phyloP scores from a whole-genome alignment of 306 rosid species.

The Vicia faba region DNA sequence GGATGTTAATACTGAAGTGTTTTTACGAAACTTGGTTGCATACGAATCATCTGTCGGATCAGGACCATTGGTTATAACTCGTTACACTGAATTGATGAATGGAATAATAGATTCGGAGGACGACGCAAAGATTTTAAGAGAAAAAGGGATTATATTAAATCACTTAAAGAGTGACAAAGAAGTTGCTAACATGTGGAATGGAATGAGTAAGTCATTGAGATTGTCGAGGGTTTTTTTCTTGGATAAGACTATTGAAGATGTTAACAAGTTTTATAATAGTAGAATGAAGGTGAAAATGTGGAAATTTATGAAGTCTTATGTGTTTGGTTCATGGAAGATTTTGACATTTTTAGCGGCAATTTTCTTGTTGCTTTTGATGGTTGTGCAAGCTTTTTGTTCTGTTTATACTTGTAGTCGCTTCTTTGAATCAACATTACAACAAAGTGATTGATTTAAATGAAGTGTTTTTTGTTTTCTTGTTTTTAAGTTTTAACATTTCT shows the following conservation, averaged over 20 bases:
- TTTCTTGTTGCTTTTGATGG: constrained; percentile 53
- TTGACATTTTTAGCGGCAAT: constrained; percentile 60
- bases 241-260: constrained; percentile 76
- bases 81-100: constrained; percentile 73
- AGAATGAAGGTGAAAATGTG: constrained; percentile 58
- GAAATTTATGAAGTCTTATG: constrained; percentile 51
- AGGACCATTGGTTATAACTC: constrained; percentile 63
- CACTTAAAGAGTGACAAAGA: constrained; percentile 72
- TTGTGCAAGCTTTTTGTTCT: constrained; percentile 48
- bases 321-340: constrained; percentile 66
- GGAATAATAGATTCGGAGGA: constrained; percentile 75
- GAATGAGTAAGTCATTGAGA: constrained; percentile 70
- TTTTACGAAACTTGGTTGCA: constrained; percentile 73
- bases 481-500: too few species aligned
- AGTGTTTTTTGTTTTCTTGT: too few species aligned
- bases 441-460: too few species aligned
- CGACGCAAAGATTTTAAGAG: constrained; percentile 60
- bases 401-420: constrained; percentile 41
- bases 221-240: constrained; percentile 63
- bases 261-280: constrained; percentile 59
- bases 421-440: background rate
- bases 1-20: constrained; percentile 58
- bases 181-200: constrained; percentile 65
- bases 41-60: constrained; percentile 70
- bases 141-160: constrained; percentile 58